Conservation (phyloP, 805 yeast species). For the Kazachstania africana region DNA sequence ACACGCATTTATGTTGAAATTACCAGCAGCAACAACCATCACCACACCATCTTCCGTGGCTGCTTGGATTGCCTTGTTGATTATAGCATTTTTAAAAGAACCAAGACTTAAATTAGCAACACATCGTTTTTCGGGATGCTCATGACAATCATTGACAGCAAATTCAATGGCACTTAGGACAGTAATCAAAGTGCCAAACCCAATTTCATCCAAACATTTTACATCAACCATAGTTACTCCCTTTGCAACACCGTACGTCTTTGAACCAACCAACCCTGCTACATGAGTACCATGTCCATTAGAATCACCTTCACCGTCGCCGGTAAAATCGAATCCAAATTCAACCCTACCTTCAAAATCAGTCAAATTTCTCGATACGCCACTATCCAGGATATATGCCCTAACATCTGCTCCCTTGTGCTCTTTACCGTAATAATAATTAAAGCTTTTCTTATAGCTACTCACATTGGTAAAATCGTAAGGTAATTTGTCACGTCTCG, state of each 20-base stretch:
- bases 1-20: slow-evolving; percentile 87
- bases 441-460: slow-evolving; percentile 18
- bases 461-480: slow-evolving; percentile 10
- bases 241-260: slow-evolving; percentile 72
- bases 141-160: slow-evolving; percentile 60
- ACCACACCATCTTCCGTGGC: slow-evolving; percentile 79
- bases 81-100: slow-evolving; percentile 78
- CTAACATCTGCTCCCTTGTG: slow-evolving; percentile 67
- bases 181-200: slow-evolving; percentile 71
- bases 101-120: slow-evolving; percentile 88
- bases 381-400: slow-evolving; percentile 77
- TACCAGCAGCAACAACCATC: slow-evolving; percentile 93
- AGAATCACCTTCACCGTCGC: slow-evolving; percentile 52
- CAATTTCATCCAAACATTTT: slow-evolving; percentile 68
- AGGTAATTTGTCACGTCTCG: slow-evolving; percentile 35
- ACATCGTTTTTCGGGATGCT: slow-evolving; percentile 54
- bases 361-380: slow-evolving; percentile 46
- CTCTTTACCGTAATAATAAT: slow-evolving; percentile 46
- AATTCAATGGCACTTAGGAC: slow-evolving; percentile 74
- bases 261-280: slow-evolving; percentile 83
- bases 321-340: slow-evolving; percentile 49
- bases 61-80: slow-evolving; percentile 77
- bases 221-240: slow-evolving; percentile 67
- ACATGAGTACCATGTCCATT: slow-evolving; percentile 94
- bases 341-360: slow-evolving; percentile 54